These are phyloP conservation scores for Penicillium malachiteum DNA, from an alignment of 495 filamentous ascomycete genomes.

Conservation along the genomic window DNA sequence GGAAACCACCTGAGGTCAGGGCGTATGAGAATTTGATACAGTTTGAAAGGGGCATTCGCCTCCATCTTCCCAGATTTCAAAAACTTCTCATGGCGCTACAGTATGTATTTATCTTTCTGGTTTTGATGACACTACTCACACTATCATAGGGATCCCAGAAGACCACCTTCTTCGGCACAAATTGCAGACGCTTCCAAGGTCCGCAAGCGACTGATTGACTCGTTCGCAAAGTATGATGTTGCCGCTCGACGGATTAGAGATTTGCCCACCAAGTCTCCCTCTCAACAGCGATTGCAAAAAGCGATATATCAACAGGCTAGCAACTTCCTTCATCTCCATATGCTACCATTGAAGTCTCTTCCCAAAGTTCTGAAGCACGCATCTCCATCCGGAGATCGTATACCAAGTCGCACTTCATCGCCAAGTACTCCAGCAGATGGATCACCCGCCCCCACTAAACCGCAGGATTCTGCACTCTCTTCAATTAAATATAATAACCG, in stretches of 20 bases:
- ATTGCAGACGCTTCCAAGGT: slow-evolving; percentile 87
- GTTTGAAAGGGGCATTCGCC: slow-evolving; percentile 84
- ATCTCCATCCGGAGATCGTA: slow-evolving; percentile 42
- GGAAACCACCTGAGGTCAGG: slow-evolving; percentile 71
- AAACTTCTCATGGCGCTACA: slow-evolving; percentile 68
- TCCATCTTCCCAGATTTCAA: slow-evolving; percentile 85
- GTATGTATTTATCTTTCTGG: slow-evolving; percentile 29
- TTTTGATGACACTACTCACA: slow-evolving; percentile 10
- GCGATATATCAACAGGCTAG: slow-evolving; percentile 80
- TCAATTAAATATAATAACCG: slow-evolving; percentile 56
- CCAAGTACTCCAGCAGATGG: slow-evolving; percentile 31
- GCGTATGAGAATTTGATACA: slow-evolving; percentile 85
- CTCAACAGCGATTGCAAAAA: slow-evolving; percentile 77
- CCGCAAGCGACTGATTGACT: slow-evolving; percentile 85
- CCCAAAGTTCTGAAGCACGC: slow-evolving; percentile 78
- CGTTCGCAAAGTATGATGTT: slow-evolving; percentile 85
- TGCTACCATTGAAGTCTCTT: slow-evolving; percentile 85
- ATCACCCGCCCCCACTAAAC: slow-evolving; percentile 29
- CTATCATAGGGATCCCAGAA: slow-evolving; percentile 57
- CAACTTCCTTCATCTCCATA: slow-evolving; percentile 84
- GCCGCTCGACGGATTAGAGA: slow-evolving; percentile 82
- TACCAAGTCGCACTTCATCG: slow-evolving; percentile 32
- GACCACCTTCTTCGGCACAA: slow-evolving; percentile 70
- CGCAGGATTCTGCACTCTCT: slow-evolving; percentile 51
- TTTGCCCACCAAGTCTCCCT: slow-evolving; percentile 66